Conservation (phyloP, 2,329 filamentous ascomycete species). For the Aspergillus tamarii region DNA sequence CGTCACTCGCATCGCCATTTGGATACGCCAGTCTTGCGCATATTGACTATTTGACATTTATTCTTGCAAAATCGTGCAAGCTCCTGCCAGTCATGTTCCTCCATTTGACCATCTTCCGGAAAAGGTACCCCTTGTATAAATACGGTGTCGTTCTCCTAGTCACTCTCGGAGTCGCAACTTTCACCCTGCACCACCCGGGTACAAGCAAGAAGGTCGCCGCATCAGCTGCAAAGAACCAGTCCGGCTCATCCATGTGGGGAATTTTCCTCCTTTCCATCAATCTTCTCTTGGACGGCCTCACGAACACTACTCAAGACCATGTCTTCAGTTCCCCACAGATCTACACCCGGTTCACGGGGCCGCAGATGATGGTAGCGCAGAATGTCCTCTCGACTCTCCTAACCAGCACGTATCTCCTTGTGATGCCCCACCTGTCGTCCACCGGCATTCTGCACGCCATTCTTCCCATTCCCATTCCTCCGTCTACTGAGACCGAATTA, state of each 20-base stretch:
- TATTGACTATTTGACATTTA: slow-evolving; percentile 97
- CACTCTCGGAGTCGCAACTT: slow-evolving; percentile 88
- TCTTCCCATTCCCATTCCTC: slow-evolving; percentile 62
- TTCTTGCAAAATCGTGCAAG: slow-evolving; percentile 97
- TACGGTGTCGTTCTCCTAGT: slow-evolving; percentile 91
- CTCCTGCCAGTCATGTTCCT: slow-evolving; percentile 98
- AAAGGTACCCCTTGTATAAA: slow-evolving; percentile 91
- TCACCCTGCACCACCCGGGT: slow-evolving; percentile 81
- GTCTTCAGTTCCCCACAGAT: slow-evolving; percentile 69
- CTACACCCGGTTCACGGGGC: slow-evolving; percentile 81
- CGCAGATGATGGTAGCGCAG: slow-evolving; percentile 99
- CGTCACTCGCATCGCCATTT: slow-evolving; percentile 89
- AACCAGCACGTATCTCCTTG: slow-evolving; percentile 73
- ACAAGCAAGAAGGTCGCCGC: slow-evolving; percentile 58
- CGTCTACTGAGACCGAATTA: slow-evolving; percentile 73
- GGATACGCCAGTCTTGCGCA: slow-evolving; percentile 90
- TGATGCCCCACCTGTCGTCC: slow-evolving; percentile 77
- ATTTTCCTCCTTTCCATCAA: slow-evolving; percentile 84
- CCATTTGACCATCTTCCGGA: slow-evolving; percentile 88
- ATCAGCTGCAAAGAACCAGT: slow-evolving; percentile 55
- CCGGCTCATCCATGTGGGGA: slow-evolving; percentile 69
- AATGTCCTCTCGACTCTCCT: slow-evolving; percentile 83
- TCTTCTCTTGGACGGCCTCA: slow-evolving; percentile 91
- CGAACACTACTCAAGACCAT: slow-evolving; percentile 95
- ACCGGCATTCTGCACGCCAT: slow-evolving; percentile 68